Evolutionary conservation across 2,329 filamentous ascomycete genomes (phyloP).

Genomic region (Hymenoscyphus infarciens): DNA sequence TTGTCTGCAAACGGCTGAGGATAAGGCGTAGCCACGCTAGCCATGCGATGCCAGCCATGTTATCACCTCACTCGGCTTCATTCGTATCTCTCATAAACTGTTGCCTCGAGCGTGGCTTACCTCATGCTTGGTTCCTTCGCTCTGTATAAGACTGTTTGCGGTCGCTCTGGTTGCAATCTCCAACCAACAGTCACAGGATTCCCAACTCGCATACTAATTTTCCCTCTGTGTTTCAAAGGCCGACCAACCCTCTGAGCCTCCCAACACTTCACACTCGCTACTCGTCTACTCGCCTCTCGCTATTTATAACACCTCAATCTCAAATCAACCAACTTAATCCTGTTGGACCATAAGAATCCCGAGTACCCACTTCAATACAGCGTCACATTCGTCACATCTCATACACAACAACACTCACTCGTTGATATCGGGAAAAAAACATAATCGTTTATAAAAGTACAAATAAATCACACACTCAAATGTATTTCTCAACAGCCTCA

Average conservation of each 20-base stretch:
- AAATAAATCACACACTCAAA: background rate
- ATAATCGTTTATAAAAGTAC: background rate
- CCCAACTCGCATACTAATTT: constrained; percentile 1
- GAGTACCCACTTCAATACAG: background rate
- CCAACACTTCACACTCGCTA: constrained; percentile 2
- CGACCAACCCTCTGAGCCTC: background rate
- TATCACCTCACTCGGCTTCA: constrained; percentile 1
- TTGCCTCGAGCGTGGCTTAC: background rate
- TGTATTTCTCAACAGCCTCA: constrained; percentile 21
- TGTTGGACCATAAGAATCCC: background rate
- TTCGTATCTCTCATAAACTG: background rate
- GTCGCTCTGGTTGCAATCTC: background rate
- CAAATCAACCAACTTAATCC: background rate
- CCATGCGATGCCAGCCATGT: background rate
- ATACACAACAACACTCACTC: background rate
- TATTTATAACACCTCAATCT: background rate
- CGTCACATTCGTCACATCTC: background rate
- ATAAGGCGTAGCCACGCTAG: background rate
- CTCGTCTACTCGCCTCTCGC: background rate
- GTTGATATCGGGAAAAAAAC: background rate
- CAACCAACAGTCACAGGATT: background rate
- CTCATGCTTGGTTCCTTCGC: background rate
- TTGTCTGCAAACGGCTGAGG: constrained; percentile 1
- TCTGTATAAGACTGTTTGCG: background rate
- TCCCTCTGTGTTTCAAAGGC: constrained; percentile 7